Conservation (phyloP, 768 basidiomycete genomes). For the Trametopsis cervina region DNA sequence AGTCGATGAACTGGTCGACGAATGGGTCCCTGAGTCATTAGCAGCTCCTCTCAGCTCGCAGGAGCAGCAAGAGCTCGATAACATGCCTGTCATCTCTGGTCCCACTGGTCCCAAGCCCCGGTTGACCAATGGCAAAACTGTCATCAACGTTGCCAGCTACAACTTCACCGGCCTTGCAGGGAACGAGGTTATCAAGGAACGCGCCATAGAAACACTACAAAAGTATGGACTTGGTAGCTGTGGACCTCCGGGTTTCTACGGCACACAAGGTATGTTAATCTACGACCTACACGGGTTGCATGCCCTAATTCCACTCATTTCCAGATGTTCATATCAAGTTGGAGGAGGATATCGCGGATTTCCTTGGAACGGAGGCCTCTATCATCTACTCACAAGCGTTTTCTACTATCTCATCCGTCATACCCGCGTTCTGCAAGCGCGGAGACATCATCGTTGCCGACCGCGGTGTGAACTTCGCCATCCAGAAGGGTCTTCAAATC, state of each 20-base stretch:
- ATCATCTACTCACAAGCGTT: slow-evolving; percentile 96
- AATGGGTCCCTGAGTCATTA: slow-evolving; percentile 88
- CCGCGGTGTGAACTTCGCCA: slow-evolving; percentile 90
- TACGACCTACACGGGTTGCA: neutral
- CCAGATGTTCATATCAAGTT: slow-evolving; percentile 87
- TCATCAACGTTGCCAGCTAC: slow-evolving; percentile 80
- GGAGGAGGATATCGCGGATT: slow-evolving; percentile 85
- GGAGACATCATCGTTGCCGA: slow-evolving; percentile 99
- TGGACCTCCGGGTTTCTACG: slow-evolving; percentile 96
- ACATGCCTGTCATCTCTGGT: slow-evolving; percentile 74
- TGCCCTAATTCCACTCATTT: neutral
- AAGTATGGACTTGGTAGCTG: slow-evolving; percentile 94
- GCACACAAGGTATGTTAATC: slow-evolving; percentile 70
- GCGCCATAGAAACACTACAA: slow-evolving; percentile 74
- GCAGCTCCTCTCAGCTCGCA: slow-evolving; percentile 49
- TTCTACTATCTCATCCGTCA: slow-evolving; percentile 86
- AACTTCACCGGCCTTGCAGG: slow-evolving; percentile 90
- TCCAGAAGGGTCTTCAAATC: slow-evolving; percentile 94
- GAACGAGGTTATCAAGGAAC: slow-evolving; percentile 81
- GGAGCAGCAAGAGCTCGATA: slow-evolving; percentile 63
- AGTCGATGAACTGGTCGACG: slow-evolving; percentile 93
- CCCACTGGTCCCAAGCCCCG: slow-evolving; percentile 80
- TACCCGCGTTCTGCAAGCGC: slow-evolving; percentile 95
- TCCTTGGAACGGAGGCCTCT: slow-evolving; percentile 80
- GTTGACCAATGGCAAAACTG: slow-evolving; percentile 67